A percentile compares a stretch with the other conserved stretches of the same genome.
phyloP scores from a whole-genome alignment of 352 stramenopile genomes.

The Phytophthora pini region DNA sequence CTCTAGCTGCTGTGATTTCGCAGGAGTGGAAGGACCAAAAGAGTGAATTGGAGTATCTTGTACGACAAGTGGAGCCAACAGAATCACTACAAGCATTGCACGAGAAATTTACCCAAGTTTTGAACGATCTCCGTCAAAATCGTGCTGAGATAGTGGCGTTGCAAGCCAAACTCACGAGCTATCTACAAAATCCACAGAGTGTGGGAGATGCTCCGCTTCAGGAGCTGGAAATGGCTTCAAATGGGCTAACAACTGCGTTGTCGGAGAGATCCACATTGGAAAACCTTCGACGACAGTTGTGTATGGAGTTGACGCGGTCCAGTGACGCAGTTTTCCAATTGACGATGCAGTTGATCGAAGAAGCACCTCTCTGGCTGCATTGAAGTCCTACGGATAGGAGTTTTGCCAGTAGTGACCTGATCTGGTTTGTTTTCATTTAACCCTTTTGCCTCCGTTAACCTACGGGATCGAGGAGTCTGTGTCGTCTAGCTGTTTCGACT shows the following conservation, averaged over 20 bases:
- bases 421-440: not conserved
- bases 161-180: not conserved
- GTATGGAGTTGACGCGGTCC: not conserved
- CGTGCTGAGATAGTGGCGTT: not conserved
- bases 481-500: not conserved
- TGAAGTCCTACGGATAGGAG: not conserved
- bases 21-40: slow-evolving; percentile 1
- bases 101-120: not conserved
- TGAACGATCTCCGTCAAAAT: slow-evolving; percentile 4
- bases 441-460: not conserved
- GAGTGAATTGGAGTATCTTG: not conserved
- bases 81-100: slow-evolving; percentile 1
- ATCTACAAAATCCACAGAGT: not conserved
- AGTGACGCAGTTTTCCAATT: not conserved
- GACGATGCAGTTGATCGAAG: slow-evolving; percentile 1
- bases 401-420: no score
- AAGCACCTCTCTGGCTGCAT: not conserved
- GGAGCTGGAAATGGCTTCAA: not conserved
- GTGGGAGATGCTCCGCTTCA: not conserved
- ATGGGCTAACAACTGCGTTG: not conserved
- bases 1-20: slow-evolving; percentile 9
- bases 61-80: not conserved
- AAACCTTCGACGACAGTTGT: not conserved
- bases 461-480: not conserved
- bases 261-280: not conserved